A percentile compares a stretch with the other conserved stretches of the same genome.
phyloP scores from a whole-genome alignment of 2,329 filamentous ascomycete genomes.

The Botryotinia calthae region DNA sequence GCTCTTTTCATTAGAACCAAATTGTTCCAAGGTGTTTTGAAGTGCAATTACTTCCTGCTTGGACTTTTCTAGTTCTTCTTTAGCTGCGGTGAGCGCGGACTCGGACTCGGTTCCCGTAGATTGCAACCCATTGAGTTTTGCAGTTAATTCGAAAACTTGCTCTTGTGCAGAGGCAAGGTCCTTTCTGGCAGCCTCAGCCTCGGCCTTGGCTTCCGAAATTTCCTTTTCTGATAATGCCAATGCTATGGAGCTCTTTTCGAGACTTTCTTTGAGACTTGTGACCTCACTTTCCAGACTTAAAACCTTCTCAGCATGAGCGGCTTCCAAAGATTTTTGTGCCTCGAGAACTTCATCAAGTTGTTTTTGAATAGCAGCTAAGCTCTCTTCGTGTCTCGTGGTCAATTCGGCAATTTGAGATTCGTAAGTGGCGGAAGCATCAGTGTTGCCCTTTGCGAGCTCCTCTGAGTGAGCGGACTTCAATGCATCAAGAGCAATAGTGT shows the following conservation, averaged over 20 bases:
- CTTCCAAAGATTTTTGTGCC: conserved; percentile 47
- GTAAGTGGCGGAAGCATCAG: conserved; percentile 45
- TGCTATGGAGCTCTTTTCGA: conserved; percentile 38
- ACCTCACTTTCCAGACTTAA: conserved; percentile 48
- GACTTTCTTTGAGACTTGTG: conserved; percentile 47
- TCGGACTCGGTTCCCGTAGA: conserved; percentile 43
- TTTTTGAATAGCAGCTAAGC: conserved; percentile 50
- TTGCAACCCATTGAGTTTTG: conserved; percentile 43
- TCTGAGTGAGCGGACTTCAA: conserved; percentile 53
- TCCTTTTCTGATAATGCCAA: conserved; percentile 38
- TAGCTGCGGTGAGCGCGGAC: conserved; percentile 45
- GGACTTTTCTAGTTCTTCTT: conserved; percentile 35
- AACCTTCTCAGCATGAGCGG: conserved; percentile 46
- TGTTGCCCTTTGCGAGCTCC: conserved; percentile 48
- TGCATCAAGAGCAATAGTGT: conserved; percentile 48
- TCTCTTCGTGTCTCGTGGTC: conserved; percentile 49
- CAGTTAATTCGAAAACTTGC: conserved; percentile 27
- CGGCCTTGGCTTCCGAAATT: conserved; percentile 50
- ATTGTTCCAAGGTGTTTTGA: conserved; percentile 49
- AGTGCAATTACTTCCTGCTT: conserved; percentile 50
- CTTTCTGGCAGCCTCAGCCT: conserved; percentile 44
- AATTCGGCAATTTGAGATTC: conserved; percentile 51
- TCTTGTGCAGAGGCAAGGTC: conserved; percentile 44
- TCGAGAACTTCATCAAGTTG: conserved; percentile 54
- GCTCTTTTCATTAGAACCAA: conserved; percentile 44